Evolutionary conservation across 345 rosid species (phyloP).

Genomic region (Xanthoceras sorbifolium): DNA sequence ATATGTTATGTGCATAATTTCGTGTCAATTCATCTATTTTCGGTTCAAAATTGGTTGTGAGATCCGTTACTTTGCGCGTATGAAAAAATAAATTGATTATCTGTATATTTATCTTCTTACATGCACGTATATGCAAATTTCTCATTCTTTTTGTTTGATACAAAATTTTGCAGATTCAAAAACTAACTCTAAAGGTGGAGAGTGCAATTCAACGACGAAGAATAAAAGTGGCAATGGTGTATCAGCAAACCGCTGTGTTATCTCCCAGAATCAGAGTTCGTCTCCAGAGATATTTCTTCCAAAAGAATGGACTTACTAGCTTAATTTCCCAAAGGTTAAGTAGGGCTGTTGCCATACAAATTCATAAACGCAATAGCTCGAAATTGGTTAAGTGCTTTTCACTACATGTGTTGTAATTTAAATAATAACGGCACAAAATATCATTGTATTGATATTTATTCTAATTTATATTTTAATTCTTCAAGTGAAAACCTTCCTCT

Average conservation of each 20-base stretch:
- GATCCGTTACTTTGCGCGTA: no score
- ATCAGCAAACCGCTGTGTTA: conserved; percentile 16
- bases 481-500: no score
- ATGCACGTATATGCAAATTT: background rate
- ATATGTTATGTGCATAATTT: no score
- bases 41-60: no score
- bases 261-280: conserved; percentile 30
- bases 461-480: no score
- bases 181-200: conserved; percentile 3
- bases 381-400: conserved; percentile 4
- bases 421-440: conserved; percentile 20
- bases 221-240: conserved; percentile 21
- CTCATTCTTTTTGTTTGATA: background rate
- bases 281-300: conserved; percentile 72
- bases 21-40: background rate
- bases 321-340: background rate
- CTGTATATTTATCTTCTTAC: no score
- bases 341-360: background rate
- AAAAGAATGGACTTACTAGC: conserved; percentile 79
- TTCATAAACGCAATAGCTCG: conserved; percentile 23
- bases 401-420: conserved; percentile 7
- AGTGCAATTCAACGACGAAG: conserved; percentile 3
- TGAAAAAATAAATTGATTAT: no score
- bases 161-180: conserved; percentile 18
- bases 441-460: background rate